A percentile compares a stretch with the other conserved stretches of the same genome.
phyloP scores from a whole-genome alignment of 2,329 filamentous ascomycete genomes.

The Ceratocystis cubensis region DNA sequence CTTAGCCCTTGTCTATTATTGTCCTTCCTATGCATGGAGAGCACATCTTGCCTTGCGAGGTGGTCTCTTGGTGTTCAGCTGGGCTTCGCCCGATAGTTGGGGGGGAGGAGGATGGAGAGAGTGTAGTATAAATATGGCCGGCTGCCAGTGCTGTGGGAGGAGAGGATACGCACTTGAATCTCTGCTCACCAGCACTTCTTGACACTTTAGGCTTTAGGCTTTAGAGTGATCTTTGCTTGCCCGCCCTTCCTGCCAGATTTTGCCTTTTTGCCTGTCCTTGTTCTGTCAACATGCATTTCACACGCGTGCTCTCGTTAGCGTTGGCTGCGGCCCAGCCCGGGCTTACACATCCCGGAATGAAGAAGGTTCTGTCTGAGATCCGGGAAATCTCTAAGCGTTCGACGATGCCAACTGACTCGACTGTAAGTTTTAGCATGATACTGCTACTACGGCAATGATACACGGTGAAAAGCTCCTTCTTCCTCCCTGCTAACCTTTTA shows the following conservation, averaged over 20 bases:
- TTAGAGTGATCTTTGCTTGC: not conserved
- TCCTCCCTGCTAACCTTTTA: not conserved
- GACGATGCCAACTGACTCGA: conserved; percentile 13
- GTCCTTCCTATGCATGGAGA: not conserved
- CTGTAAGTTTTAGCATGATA: not conserved
- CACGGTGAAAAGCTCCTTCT: not conserved
- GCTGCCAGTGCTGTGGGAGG: not conserved
- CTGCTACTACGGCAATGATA: not conserved
- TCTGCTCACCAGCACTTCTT: not conserved
- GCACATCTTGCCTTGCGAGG: not conserved
- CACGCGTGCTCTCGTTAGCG: not conserved
- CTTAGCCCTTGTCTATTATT: not conserved
- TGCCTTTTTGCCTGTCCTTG: not conserved
- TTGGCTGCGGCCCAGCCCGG: conserved; percentile 8
- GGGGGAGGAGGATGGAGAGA: not conserved
- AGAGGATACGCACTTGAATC: not conserved
- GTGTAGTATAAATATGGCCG: conserved; percentile 1
- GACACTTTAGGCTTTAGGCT: not conserved
- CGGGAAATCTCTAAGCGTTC: not conserved
- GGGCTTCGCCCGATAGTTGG: not conserved
- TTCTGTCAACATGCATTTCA: not conserved
- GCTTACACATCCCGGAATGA: conserved; percentile 14
- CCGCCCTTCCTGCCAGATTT: not conserved
- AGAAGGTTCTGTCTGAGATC: conserved; percentile 13
- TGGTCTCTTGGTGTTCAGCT: not conserved